A percentile compares a stretch with the other conserved stretches of the same genome.
phyloP scores from a whole-genome alignment of 768 basidiomycete species.

The Calocybe cyanea region DNA sequence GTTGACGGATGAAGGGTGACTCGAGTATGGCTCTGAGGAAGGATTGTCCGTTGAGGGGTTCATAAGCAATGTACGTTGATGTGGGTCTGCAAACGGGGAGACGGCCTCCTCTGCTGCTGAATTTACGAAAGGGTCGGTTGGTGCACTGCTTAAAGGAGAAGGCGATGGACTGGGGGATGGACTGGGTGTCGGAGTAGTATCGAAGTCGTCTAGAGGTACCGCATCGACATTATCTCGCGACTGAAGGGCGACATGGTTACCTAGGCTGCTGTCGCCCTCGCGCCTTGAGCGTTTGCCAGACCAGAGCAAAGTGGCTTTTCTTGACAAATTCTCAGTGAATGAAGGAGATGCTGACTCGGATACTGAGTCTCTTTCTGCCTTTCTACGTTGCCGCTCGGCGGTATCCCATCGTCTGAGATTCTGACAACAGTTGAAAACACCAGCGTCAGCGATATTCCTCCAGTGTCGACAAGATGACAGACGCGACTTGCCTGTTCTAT shows the following conservation, averaged over 20 bases:
- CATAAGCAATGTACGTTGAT: constrained; percentile 20
- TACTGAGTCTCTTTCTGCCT: constrained; percentile 58
- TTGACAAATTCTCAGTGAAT: constrained; percentile 54
- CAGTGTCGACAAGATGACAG: constrained; percentile 9
- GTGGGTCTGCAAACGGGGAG: constrained; percentile 49
- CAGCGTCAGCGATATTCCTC: too few relatives aligned
- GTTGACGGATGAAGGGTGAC: neutral
- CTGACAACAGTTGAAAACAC: too few relatives aligned
- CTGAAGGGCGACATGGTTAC: constrained; percentile 42
- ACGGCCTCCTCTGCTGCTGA: constrained; percentile 31
- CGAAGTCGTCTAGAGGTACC: constrained; percentile 53
- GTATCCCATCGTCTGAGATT: constrained; percentile 77
- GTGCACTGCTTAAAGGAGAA: constrained; percentile 29
- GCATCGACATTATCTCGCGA: constrained; percentile 51
- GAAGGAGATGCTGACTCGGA: constrained; percentile 29
- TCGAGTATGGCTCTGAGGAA: constrained; percentile 1
- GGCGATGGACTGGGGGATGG: constrained; percentile 21
- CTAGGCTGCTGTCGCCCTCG: constrained; percentile 28
- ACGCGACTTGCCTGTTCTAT: constrained; percentile 61
- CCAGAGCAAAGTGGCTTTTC: constrained; percentile 59
- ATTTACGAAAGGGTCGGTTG: constrained; percentile 42
- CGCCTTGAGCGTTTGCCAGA: constrained; percentile 34
- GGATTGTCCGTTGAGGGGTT: constrained; percentile 19
- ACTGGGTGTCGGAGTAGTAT: constrained; percentile 31
- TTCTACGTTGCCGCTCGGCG: constrained; percentile 72